Evolutionary conservation across 1,284 basidiomycete species (phyloP).

Genomic region (Pseudozyma pruni): DNA sequence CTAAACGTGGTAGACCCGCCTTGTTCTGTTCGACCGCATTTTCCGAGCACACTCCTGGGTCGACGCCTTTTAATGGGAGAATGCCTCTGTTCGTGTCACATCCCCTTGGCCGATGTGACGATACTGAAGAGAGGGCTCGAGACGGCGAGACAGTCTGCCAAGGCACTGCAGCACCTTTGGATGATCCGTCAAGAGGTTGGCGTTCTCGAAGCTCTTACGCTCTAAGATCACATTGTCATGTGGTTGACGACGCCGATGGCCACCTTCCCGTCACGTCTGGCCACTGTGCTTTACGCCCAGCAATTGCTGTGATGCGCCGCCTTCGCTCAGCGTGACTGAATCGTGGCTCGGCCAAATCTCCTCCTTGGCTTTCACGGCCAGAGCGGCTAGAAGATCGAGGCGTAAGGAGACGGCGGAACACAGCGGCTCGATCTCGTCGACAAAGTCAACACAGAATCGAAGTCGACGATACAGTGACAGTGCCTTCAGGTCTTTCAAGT

Average conservation of each 20-base stretch:
- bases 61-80: too few species aligned
- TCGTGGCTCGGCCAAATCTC: not conserved
- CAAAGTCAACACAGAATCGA: not conserved
- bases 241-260: constrained; percentile 24
- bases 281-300: too few species aligned
- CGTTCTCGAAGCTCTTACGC: constrained; percentile 2
- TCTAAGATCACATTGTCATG: constrained; percentile 28
- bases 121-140: constrained; percentile 1
- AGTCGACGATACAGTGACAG: not conserved
- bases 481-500: not conserved
- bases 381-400: constrained; percentile 2
- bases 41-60: too few species aligned
- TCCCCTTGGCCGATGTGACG: not conserved
- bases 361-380: not conserved
- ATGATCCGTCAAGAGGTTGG: not conserved
- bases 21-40: not conserved
- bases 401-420: constrained; percentile 11
- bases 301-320: too few species aligned
- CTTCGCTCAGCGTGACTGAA: not conserved
- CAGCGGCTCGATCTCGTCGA: not conserved
- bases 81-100: too few species aligned
- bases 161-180: too few species aligned
- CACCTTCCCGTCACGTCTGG: not conserved
- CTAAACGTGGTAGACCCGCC: not conserved
- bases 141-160: too few species aligned